Conservation (phyloP, 2,329 filamentous ascomycete genomes). For the Colletotrichum australisinense region DNA sequence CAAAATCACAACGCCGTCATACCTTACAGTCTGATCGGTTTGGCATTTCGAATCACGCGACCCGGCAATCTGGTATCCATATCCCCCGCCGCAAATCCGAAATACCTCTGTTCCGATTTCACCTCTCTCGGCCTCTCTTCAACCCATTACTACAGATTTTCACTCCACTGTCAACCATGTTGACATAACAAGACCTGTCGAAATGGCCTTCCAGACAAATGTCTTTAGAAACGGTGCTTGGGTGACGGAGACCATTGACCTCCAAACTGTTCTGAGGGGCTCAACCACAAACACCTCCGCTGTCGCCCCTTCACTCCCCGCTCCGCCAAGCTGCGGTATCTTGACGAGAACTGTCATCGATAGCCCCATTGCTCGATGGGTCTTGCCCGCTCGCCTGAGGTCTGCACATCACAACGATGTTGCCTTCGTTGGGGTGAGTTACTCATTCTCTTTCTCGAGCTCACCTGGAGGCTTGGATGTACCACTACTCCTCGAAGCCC, state of each 20-base stretch:
- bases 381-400: slow-evolving; percentile 83
- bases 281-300: slow-evolving; percentile 43
- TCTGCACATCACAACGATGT: slow-evolving; percentile 80
- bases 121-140: not conserved
- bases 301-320: slow-evolving; percentile 43
- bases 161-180: slow-evolving; percentile 19
- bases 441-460: slow-evolving; percentile 8
- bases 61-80: not conserved
- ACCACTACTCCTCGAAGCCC: slow-evolving; percentile 11
- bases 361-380: slow-evolving; percentile 80
- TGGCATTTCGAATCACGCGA: slow-evolving; percentile 7
- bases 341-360: slow-evolving; percentile 82
- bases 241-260: slow-evolving; percentile 64
- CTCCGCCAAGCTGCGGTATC: slow-evolving; percentile 72
- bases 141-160: not conserved
- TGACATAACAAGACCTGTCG: slow-evolving; percentile 8
- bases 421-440: slow-evolving; percentile 82
- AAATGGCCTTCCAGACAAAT: slow-evolving; percentile 60
- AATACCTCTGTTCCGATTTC: not conserved
- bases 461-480: not conserved
- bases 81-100: not conserved
- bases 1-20: not conserved
- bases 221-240: slow-evolving; percentile 66
- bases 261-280: slow-evolving; percentile 55
- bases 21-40: not conserved